phyloP scores from a whole-genome alignment of 106 monocot genomes.

The Acanthochlamys bracteata region DNA sequence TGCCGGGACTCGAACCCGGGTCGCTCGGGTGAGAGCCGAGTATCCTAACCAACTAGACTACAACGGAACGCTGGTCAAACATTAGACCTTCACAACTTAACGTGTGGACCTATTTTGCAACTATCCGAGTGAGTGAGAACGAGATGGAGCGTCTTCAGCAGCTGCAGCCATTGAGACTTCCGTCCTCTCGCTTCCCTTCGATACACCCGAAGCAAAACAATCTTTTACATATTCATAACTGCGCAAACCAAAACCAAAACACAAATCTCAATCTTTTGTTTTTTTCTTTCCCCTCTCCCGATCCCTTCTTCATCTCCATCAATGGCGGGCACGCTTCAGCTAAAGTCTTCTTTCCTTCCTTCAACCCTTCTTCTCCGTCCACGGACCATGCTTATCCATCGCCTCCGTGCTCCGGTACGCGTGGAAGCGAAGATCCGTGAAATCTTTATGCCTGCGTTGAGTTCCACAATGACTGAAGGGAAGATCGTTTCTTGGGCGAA shows the following conservation, averaged over 20 bases:
- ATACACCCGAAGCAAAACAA: slow-evolving; percentile 7
- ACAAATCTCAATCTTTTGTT: no score
- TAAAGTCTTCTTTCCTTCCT: slow-evolving; percentile 12
- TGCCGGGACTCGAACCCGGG: slow-evolving; percentile 51
- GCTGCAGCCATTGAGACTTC: slow-evolving; percentile 13
- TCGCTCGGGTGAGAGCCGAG: slow-evolving; percentile 64
- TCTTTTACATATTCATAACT: no score
- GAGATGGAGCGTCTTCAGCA: no score
- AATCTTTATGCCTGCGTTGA: slow-evolving; percentile 79
- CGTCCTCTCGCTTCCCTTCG: slow-evolving; percentile 9
- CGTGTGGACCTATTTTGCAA: no score
- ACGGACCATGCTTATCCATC: not conserved
- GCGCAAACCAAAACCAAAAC: not conserved
- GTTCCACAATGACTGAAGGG: slow-evolving; percentile 68
- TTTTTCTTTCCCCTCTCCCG: not conserved
- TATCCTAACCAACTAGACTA: slow-evolving; percentile 62
- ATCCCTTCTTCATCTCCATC: not conserved
- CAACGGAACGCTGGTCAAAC: no score
- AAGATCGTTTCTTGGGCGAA: slow-evolving; percentile 68
- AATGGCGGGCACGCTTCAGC: slow-evolving; percentile 9
- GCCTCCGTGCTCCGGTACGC: not conserved
- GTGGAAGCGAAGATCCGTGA: slow-evolving; percentile 66
- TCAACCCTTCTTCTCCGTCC: not conserved
- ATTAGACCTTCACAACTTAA: no score
- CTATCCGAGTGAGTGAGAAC: no score